Conservation (phyloP, 2,329 filamentous ascomycete species). For the Thielaviopsis populi region DNA sequence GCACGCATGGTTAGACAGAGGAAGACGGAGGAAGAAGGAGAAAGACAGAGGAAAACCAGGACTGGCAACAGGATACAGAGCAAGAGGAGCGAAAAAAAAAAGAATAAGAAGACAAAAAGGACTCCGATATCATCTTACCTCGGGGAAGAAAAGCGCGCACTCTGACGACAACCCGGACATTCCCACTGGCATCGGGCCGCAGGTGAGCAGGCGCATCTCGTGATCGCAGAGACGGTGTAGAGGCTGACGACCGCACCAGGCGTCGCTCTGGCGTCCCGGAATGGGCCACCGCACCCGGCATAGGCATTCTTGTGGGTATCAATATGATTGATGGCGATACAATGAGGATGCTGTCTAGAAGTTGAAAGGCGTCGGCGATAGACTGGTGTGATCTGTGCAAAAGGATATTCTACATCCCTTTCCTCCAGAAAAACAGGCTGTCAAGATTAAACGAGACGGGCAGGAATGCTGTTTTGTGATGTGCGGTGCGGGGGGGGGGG, state of each 20-base stretch:
- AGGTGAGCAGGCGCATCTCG: constrained; percentile 48
- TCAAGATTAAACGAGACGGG: background rate
- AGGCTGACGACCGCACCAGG: constrained; percentile 49
- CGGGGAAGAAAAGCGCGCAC: constrained; percentile 64
- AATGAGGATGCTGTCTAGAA: constrained; percentile 25
- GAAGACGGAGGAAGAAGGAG: background rate
- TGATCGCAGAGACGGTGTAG: constrained; percentile 62
- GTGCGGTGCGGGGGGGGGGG: background rate
- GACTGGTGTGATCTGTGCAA: constrained; percentile 23
- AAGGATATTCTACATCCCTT: constrained; percentile 28
- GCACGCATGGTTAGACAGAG: background rate
- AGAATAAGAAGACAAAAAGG: background rate
- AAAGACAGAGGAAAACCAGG: too few relatives aligned
- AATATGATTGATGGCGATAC: constrained; percentile 24
- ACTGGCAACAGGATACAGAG: background rate
- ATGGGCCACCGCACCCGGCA: constrained; percentile 30
- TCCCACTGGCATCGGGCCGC: constrained; percentile 50
- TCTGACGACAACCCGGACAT: constrained; percentile 69
- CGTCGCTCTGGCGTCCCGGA: constrained; percentile 26
- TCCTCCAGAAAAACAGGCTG: constrained; percentile 7
- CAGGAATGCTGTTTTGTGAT: background rate
- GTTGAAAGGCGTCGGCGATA: constrained; percentile 17
- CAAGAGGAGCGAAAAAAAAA: background rate
- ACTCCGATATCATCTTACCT: constrained; percentile 38
- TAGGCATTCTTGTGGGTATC: constrained; percentile 25